Evolutionary conservation across 2,329 filamentous ascomycete genomes (phyloP).

Genomic region (Colletotrichum endophyticum): DNA sequence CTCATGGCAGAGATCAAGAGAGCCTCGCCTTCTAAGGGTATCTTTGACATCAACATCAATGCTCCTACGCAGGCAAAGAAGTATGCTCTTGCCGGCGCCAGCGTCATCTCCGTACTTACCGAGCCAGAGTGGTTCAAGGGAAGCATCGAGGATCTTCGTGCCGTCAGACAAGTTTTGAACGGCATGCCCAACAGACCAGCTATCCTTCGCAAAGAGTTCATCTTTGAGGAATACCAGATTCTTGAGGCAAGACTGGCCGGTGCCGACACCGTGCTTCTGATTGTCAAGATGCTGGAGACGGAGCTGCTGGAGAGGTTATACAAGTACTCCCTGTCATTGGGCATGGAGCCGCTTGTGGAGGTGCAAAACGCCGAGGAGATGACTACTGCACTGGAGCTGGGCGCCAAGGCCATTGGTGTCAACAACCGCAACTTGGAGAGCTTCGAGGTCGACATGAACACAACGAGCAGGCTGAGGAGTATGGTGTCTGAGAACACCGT

Average conservation of each 20-base stretch:
- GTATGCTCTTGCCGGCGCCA: slow-evolving; percentile 93
- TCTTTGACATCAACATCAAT: slow-evolving; percentile 86
- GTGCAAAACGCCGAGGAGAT: slow-evolving; percentile 96
- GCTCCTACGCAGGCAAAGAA: slow-evolving; percentile 89
- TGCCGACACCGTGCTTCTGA: slow-evolving; percentile 92
- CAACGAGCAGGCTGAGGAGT: slow-evolving; percentile 85
- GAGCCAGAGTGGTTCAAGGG: slow-evolving; percentile 99
- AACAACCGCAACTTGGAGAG: slow-evolving; percentile 97
- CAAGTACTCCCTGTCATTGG: slow-evolving; percentile 84
- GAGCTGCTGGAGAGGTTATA: slow-evolving; percentile 79
- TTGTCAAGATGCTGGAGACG: slow-evolving; percentile 95
- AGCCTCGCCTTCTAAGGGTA: slow-evolving; percentile 93
- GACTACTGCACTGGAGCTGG: slow-evolving; percentile 83
- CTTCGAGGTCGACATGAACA: slow-evolving; percentile 95
- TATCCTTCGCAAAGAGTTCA: slow-evolving; percentile 92
- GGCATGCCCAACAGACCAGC: slow-evolving; percentile 93
- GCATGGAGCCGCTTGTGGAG: slow-evolving; percentile 97
- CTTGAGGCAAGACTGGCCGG: slow-evolving; percentile 91
- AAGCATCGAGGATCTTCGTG: slow-evolving; percentile 89
- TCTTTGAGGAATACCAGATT: slow-evolving; percentile 98
- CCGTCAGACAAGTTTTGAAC: slow-evolving; percentile 86
- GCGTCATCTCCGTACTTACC: slow-evolving; percentile 97
- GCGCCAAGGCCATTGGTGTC: slow-evolving; percentile 91
- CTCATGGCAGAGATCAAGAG: slow-evolving; percentile 98
- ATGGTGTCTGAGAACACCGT: slow-evolving; percentile 86